Base-by-base conservation (phyloP, 257 asterid genomes). In the Striga asiatica region DNA sequence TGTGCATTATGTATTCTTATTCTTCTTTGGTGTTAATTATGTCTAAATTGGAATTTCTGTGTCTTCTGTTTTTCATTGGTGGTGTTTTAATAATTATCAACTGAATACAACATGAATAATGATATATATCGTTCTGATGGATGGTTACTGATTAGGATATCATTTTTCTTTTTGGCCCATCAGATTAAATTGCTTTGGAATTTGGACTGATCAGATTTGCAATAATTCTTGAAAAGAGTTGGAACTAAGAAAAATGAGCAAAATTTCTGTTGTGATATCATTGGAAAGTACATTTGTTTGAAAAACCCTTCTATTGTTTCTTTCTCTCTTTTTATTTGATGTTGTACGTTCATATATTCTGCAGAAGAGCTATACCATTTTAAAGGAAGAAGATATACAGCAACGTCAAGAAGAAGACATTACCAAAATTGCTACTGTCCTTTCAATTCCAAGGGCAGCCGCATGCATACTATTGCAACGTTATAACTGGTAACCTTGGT, bases 381-480 rank as follows among this genome's bases (percentile, higher is more conserved):
- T 85, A 71, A 85, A 76, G 61, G 95, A 89, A 67, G 94, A 85
- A 61, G 97, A 82, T 71, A 82, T 89, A 67, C 67, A 16, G 10
- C 78, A 69, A 58, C 80, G 81, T 25, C 97, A 85, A 60, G 84
- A 55, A 47, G 95, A 89, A 61, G 95, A 85, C 69, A 77, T 89
- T 52, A 74, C 73, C 57, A 72, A 66, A 74, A 77, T 85, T 59
- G 76, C 95, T 47, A 70, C 79, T 45, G 94, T 89, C 50, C 95
- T 89, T 58, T 85, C 97, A 37, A 74, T 89, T 66, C 66, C 89
- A 46, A 75, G 82, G 74, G 95, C 71, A 67, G 78, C 79, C 32
- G 89, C 95, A 45, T 89, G 92, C 78, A 69, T 82, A 52, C 71
- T 89, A 18, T 73, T 89, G 77, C 92, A 85, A 23, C 79, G 76